Percentiles rank a stretch among this genome's conserved stretches.
Conservation (phyloP, 441 rosid species). For the Hypseocharis bilobata region DNA sequence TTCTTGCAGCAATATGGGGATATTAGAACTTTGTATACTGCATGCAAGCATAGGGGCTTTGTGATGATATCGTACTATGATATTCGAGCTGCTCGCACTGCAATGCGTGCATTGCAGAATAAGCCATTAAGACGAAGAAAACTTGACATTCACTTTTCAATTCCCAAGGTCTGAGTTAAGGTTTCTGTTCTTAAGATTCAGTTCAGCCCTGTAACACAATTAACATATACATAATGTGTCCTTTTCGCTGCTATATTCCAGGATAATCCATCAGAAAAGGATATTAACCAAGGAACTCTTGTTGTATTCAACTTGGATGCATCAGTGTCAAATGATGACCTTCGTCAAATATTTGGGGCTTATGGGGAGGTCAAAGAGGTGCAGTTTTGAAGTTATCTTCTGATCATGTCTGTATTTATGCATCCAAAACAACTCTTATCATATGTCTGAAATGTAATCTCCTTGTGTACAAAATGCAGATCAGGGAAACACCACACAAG, state of each 20-base stretch:
- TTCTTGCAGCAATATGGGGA: constrained; percentile 68
- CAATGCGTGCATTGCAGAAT: constrained; percentile 77
- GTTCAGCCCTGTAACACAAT: constrained; percentile 15
- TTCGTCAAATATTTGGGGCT: constrained; percentile 60
- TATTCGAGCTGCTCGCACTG: constrained; percentile 75
- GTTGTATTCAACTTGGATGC: constrained; percentile 78
- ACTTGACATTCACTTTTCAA: constrained; percentile 78
- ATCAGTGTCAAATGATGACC: constrained; percentile 70
- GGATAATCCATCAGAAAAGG: constrained; percentile 92
- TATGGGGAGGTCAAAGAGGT: constrained; percentile 90
- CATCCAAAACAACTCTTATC: neutral
- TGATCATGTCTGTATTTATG: constrained; percentile 1
- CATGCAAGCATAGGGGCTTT: constrained; percentile 87
- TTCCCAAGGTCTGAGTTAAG: constrained; percentile 53
- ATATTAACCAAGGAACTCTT: constrained; percentile 76
- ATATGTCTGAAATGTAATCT: constrained; percentile 6
- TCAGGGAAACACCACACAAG: constrained; percentile 78
- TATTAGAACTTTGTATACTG: constrained; percentile 73
- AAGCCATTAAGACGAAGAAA: constrained; percentile 73
- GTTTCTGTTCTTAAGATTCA: constrained; percentile 7
- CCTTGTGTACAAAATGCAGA: constrained; percentile 40
- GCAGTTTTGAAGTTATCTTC: constrained; percentile 6
- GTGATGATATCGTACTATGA: constrained; percentile 89
- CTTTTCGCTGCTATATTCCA: constrained; percentile 21
- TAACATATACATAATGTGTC: constrained; percentile 11